Evolutionary conservation across 495 filamentous ascomycete genomes (phyloP), one percentile per base, ranked within the genome.

Genomic region (Penicillium crystallinum): DNA sequence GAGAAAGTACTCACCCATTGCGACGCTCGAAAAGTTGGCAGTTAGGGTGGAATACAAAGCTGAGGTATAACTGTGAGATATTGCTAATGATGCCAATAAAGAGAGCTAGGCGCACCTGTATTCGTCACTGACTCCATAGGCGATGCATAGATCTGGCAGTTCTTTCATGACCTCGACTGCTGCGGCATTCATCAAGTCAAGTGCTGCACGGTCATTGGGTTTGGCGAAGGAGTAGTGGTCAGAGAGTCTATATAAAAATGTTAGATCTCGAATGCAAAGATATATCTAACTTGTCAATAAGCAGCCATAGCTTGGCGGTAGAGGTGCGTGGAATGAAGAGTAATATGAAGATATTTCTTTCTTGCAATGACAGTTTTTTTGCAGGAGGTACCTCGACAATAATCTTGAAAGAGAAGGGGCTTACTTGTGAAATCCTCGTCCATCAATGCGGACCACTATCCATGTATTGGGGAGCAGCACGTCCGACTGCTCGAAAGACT

Each of bases 141-240:
- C 90, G 56, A 97, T 83, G 11, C 81, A 78, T 31, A 97, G 81
- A 63, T 98, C 92, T 10, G 88, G 84, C 2, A 97, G 67, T 31
- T 96, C 90, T 54, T 80, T 82, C 78, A 96, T 80, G 48, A 96
- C 87, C 5, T 83, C 87, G 34, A 80, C 77, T 2, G 93, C 93
- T 1, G 89, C 89, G 3, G 84, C 87, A 63, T 97, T 98, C 93
- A 97, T 97, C 57, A 98, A 82, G 69, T 93, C 80, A 3, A 97
- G 74, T 23, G 92, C 93, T 39, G 86, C 81, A 44, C 77, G 78
- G 66, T 98, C 93, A 73, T 97, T 98, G 15, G 93, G 93, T 62
- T 97, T 97, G 53, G 81, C 76, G 61, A 96, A 97, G 5, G 65
- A 72, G 71, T 98, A 91, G 58, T 88, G 91, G 47, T 78, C 74